A percentile compares a stretch with the other conserved stretches of the same genome.
Conservation (phyloP, 805 yeast species). For the Lipomyces mesembrius region DNA sequence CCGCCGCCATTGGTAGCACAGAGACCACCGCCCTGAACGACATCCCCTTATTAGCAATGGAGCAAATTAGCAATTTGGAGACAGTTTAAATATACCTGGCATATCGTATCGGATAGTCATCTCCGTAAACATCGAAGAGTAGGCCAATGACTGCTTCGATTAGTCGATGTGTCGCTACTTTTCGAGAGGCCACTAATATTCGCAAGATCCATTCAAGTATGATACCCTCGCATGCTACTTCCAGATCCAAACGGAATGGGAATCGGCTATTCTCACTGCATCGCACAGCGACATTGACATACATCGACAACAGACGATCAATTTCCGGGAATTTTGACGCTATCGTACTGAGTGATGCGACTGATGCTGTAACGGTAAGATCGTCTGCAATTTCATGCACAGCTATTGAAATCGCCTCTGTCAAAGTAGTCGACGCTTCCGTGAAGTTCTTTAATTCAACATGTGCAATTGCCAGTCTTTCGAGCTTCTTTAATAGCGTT, state of each 20-base stretch:
- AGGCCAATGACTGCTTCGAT: background rate
- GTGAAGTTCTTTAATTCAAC: constrained; percentile 10
- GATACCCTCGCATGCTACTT: constrained; percentile 13
- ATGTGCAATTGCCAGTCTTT: constrained; percentile 26
- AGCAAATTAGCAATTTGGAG: background rate
- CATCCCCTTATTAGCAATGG: background rate
- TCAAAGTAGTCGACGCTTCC: constrained; percentile 12
- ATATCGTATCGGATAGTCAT: constrained; percentile 16
- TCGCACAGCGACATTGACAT: constrained; percentile 5
- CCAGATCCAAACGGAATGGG: background rate
- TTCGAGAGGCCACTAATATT: constrained; percentile 14
- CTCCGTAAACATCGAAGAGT: constrained; percentile 8
- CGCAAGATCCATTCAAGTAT: constrained; percentile 23
- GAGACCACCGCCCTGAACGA: background rate
- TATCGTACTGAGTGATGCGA: constrained; percentile 3
- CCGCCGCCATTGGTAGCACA: constrained; percentile 5
- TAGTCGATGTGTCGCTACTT: background rate
- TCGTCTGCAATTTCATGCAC: background rate
- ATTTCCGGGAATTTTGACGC: constrained; percentile 11
- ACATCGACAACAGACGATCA: constrained; percentile 11
- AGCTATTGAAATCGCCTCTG: constrained; percentile 8
- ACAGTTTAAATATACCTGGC: constrained; percentile 11
- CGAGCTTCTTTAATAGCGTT: constrained; percentile 25
- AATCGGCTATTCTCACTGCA: background rate
- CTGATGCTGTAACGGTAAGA: constrained; percentile 1